Evolutionary conservation across 495 filamentous ascomycete genomes (phyloP), one percentile per base, ranked within the genome.

Genomic region (Bacidia gigantensis): DNA sequence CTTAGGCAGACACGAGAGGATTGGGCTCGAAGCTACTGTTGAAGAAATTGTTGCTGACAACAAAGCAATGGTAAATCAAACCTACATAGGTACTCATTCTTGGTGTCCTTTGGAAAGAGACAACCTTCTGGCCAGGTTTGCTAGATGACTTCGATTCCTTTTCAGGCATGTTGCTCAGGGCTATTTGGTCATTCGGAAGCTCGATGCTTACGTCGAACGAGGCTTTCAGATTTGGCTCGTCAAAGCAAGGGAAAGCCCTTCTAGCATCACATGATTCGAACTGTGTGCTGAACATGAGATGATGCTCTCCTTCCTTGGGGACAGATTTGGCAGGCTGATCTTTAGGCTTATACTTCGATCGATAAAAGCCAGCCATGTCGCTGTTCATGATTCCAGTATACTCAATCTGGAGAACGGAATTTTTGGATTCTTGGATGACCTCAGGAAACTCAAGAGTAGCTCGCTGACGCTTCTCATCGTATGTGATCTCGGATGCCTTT

Each of bases 261-360:
- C 92, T 80, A 40, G 92, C 92, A 72, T 96, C 92, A 62, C 88
- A 95, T 40, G 88, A 82, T 69, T 98, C 92, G 60, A 98, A 97
- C 67, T 98, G 92, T 39, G 92, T 98, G 68, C 82, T 88, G 64
- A 93, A 79, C 90, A 95, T 95, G 68, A 88, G 87, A 69, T 90
- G 77, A 62, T 82, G 83, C 40, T 92, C 84, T 12, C 72, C 77
- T 46, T 92, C 86, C 62, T 74, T 82, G 12, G 87, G 81, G 1
- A 89, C 87, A 24, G 85, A 85, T 14, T 77, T 65, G 24, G 81
- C 74, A 0, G 84, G 74, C 11, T 81, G 67, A 14, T 73, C 83
- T 17, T 74, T 70, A 9, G 92, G 85, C 72, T 87, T 95, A 65
- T 96, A 98, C 69, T 87, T 87, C 52, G 84, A 89, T 53, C 92